Base-by-base conservation (phyloP, 306 rosid genomes). In the Cucurbita maxima region DNA sequence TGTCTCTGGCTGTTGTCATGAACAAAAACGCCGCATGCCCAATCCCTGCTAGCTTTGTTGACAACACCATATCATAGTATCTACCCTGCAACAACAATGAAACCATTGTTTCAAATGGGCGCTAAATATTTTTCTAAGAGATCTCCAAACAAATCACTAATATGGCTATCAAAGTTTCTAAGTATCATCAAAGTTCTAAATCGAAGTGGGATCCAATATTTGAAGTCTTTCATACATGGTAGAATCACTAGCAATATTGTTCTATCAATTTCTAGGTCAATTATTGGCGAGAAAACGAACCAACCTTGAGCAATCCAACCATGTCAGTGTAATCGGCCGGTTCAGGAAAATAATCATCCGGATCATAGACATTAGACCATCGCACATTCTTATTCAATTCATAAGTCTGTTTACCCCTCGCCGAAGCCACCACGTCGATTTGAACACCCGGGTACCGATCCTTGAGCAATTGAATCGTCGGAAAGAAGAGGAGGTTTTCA, bases 31-130 rank as follows among this genome's bases (percentile, higher is more conserved):
- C 76, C 8, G 88, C 97, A 81, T 93, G 98, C 50, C 98, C 97
- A 14, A 90, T 41, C 54, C 97, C 98, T 63, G 97, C 98, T 73
- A 90, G 84, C 82, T 82, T 93, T 44, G 97, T 88, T 75, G 94
- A 87, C 78, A 93, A 84, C 19, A 93, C 82, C 98, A 93, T 93
- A 79, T 90, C 98, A 77, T 93, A 93, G 82, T 90, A 93, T 86
- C 98, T 88, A 58, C 9, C 52, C 98, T 93, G 96, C 45, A 72
- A 72, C 16, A 79, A 40, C 52, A 41, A 41, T 20, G 18, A 12
- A 22, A 67, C 62, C 55, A 53, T 30, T 30, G 3, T 30, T 30
- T 30, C 3, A 30, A n/a, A 50, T 50, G 54, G n/a, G 54, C 54
- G 5, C 18, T 50, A 14, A 50, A 50, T 50, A 4, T 2, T 14